These are phyloP conservation scores for Diaporthe sp. DNA, from an alignment of 2,329 filamentous ascomycete species.

Conservation along the genomic window DNA sequence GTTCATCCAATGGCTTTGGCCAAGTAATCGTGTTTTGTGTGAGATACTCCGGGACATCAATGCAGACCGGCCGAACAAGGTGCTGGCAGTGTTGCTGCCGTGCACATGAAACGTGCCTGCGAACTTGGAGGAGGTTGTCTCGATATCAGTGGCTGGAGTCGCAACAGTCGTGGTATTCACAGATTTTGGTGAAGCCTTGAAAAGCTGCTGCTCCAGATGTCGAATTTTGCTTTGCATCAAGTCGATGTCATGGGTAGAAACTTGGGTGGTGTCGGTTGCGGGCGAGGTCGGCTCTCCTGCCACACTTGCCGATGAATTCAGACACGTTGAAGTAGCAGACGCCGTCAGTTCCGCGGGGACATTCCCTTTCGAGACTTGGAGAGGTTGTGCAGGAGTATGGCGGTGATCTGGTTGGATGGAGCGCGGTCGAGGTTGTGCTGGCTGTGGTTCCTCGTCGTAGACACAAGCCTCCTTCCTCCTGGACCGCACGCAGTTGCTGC, in stretches of 20 bases:
- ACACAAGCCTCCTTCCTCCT: constrained; percentile 50
- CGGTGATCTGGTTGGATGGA: neutral
- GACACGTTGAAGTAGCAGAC: neutral
- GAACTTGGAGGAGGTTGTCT: constrained; percentile 51
- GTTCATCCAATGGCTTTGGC: constrained; percentile 39
- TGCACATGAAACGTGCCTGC: constrained; percentile 62
- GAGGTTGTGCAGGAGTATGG: neutral
- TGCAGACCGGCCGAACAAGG: neutral
- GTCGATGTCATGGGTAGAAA: constrained; percentile 50
- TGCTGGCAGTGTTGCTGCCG: constrained; percentile 45
- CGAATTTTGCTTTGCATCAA: constrained; percentile 55
- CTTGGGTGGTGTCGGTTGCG: constrained; percentile 41
- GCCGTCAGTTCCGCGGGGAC: neutral
- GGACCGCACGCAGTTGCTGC: constrained; percentile 57
- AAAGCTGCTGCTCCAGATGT: constrained; percentile 59
- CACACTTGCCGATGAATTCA: neutral
- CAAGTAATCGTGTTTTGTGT: constrained; percentile 40
- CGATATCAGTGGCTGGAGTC: constrained; percentile 48
- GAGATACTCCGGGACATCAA: constrained; percentile 31
- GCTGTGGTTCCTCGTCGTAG: constrained; percentile 47
- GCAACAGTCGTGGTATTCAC: constrained; percentile 31
- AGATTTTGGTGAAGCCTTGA: constrained; percentile 37
- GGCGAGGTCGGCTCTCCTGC: neutral
- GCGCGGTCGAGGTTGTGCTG: neutral
- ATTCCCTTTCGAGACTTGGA: neutral